Evolutionary conservation across 768 basidiomycete species (phyloP), one percentile per base, ranked within the genome.

Genomic region (Rhizopogon vesiculosus): DNA sequence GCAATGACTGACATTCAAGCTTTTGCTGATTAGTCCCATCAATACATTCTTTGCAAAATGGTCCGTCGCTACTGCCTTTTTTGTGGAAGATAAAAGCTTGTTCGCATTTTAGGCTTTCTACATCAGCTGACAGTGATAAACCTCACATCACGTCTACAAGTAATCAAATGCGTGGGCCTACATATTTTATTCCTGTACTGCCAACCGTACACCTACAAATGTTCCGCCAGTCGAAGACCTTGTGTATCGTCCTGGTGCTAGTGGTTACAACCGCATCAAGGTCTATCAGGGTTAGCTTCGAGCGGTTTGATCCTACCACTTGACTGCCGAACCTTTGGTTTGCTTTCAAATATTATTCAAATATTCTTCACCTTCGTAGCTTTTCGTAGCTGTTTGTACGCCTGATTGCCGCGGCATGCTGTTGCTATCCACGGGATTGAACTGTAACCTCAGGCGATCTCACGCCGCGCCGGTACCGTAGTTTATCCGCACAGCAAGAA

Each of bases 1-100:
- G 91, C 93, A 1, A 86, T 98, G 65, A 98, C 96, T 1, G 93
- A 85, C 13, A 82, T 93, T 42, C 83, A 84, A 42, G 96, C 96
- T 1, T 98, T 98, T 66, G 80, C 81, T 29, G 86, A 81, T 65
- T 84, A 69, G 61, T 56, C 54, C 28, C n/a, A 19, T 39, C 41
- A 40, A 41, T 33, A 22, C 16, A 53, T 42, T 22, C 7, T 3
- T 48, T 53, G 43, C 15, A 19, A 42, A 7, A 46, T 5, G 43
- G 15, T 48, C 35, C 35, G 54, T 25, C n/a, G 7, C 29, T 45
- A 28, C 18, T 35, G 7, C 39, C 35, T 49, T 38, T 38, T 49
- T 9, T 16, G 19, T 25, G 18, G 22, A 33, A 43, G 28, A 28
- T 18, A 16, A 9, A 25, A 10, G 53, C 22, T 3, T 19, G 39